Percentiles rank a stretch among this genome's conserved stretches.
Conservation (phyloP, 2,329 filamentous ascomycete species). For the Aspergillus puulaauensis region DNA sequence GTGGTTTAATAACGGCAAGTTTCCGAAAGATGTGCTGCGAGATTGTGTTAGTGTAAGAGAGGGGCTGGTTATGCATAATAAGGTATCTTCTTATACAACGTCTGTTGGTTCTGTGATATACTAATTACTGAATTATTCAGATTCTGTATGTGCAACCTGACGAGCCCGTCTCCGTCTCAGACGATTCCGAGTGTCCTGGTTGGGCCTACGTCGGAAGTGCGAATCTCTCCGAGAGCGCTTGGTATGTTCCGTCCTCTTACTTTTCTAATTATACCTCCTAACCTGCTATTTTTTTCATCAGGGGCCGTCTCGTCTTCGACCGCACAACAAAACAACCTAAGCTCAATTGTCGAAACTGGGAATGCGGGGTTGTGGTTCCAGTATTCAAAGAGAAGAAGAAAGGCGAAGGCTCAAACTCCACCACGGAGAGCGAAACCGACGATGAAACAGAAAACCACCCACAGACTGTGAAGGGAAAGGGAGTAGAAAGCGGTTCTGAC, state of each 20-base stretch:
- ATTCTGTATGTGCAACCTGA: conserved; percentile 35
- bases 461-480: conserved; percentile 27
- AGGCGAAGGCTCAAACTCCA: background rate
- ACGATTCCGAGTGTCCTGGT: conserved; percentile 43
- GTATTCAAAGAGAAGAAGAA: conserved; percentile 35
- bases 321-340: conserved; percentile 66
- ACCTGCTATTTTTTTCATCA: conserved; percentile 31
- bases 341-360: conserved; percentile 88
- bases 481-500: background rate
- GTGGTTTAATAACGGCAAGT: conserved; percentile 69
- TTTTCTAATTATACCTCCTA: background rate
- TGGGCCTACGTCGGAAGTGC: conserved; percentile 90
- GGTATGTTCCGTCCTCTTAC: conserved; percentile 56
- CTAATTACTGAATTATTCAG: conserved; percentile 15
- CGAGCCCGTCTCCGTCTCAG: conserved; percentile 21
- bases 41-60: conserved; percentile 71
- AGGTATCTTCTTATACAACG: conserved; percentile 52
- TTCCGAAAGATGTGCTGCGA: conserved; percentile 69
- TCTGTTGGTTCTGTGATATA: too few relatives aligned
- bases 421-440: background rate
- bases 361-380: conserved; percentile 82
- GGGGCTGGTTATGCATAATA: conserved; percentile 85
- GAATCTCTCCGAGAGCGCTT: conserved; percentile 90
- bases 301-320: conserved; percentile 76
- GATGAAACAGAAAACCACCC: background rate